Percentiles rank a stretch among this genome's conserved stretches.
Conservation (phyloP, 768 basidiomycete genomes). For the Podaxis pistillaris region DNA sequence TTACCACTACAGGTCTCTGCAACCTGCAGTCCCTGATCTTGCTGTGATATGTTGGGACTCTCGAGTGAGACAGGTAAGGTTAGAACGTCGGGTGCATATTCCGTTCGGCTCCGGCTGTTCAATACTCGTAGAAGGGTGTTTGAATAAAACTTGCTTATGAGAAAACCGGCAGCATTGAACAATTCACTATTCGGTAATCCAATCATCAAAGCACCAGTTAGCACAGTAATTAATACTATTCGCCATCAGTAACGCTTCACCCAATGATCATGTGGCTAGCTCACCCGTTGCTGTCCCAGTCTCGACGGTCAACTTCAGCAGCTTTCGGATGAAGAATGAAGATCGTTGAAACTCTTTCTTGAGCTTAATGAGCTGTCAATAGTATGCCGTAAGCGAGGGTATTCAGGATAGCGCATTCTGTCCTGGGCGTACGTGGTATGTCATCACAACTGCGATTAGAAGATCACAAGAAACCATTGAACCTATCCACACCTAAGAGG, state of each 20-base stretch:
- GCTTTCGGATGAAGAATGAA: neutral
- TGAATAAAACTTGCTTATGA: constrained; percentile 2
- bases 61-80: constrained; percentile 5
- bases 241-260: neutral
- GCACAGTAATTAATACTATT: neutral
- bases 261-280: neutral
- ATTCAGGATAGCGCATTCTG: neutral
- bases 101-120: constrained; percentile 4
- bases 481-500: neutral
- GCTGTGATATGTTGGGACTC: neutral
- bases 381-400: neutral
- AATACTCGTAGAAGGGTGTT: neutral
- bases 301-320: constrained; percentile 3
- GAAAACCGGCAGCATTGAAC: neutral
- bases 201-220: neutral
- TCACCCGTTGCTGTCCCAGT: constrained; percentile 7
- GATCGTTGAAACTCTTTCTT: constrained; percentile 2
- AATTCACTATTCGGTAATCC: neutral
- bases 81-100: neutral
- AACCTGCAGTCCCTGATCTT: neutral
- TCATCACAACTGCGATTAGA: constrained; percentile 6
- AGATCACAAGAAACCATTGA: constrained; percentile 9
- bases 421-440: constrained; percentile 2
- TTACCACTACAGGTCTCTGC: neutral
- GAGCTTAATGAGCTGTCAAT: constrained; percentile 1